Percentiles rank a stretch among this genome's conserved stretches.
Conservation (phyloP, 2,329 filamentous ascomycete genomes). For the Nemania diffusa region DNA sequence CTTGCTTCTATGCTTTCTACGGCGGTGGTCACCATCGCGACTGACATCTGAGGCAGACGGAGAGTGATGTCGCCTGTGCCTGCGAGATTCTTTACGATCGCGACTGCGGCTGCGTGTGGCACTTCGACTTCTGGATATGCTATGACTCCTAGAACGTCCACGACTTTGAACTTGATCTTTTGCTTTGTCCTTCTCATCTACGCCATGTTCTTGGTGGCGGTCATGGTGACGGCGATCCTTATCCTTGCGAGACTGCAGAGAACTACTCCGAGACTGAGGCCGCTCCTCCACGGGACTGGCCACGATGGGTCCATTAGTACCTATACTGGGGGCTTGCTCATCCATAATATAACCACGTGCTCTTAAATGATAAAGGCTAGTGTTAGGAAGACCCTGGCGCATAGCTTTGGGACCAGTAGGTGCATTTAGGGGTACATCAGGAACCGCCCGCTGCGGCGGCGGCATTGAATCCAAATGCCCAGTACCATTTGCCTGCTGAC, state of each 20-base stretch:
- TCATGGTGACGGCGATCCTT: conserved; percentile 51
- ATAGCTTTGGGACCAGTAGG: conserved; percentile 95
- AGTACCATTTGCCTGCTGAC: conserved; percentile 44
- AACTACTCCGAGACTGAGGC: conserved; percentile 60
- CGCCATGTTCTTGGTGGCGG: conserved; percentile 50
- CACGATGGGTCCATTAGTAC: conserved; percentile 47
- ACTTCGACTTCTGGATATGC: conserved; percentile 51
- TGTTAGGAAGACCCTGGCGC: conserved; percentile 87
- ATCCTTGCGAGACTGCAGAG: conserved; percentile 53
- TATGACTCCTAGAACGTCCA: conserved; percentile 46
- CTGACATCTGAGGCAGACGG: conserved; percentile 59
- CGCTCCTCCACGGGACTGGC: conserved; percentile 50
- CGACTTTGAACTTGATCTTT: conserved; percentile 47
- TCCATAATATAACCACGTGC: conserved; percentile 61
- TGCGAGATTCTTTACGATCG: conserved; percentile 59
- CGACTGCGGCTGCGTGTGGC: conserved; percentile 54
- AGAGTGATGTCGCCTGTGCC: conserved; percentile 67
- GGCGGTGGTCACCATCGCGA: conserved; percentile 61
- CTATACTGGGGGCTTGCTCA: conserved; percentile 49
- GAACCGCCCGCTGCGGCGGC: conserved; percentile 42
- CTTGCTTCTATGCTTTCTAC: conserved; percentile 61
- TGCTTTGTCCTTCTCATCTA: conserved; percentile 43
- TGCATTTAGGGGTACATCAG: conserved; percentile 72
- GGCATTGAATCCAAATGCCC: conserved; percentile 40
- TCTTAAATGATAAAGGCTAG: conserved; percentile 74